Base-by-base conservation (phyloP, 441 rosid species). In the Croton laevigatus region DNA sequence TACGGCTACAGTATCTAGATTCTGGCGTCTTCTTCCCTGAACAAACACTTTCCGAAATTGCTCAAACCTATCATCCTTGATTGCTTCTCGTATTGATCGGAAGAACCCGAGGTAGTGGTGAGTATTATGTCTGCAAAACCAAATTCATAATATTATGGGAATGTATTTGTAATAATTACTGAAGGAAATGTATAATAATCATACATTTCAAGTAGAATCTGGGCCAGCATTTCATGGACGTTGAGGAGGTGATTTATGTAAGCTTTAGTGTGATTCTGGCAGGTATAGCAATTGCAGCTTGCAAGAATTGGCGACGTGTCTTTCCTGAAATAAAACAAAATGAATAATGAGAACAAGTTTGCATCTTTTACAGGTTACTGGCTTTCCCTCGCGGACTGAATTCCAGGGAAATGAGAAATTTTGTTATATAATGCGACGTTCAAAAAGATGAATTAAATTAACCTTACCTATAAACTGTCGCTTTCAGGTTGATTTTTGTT, bases 191-290 rank as follows among this genome's bases (percentile, higher is more conserved):
- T 27, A 27, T 27, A 27, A 75, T 66, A 59, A 12, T 17, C 66
- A 0, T 86, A 90, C 96, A 90, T 83, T 84, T 90, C 96, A 9
- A 90, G 83, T 67, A 90, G 82, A 80, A 75, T 88, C 81, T 90
- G 91, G 0, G 93, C 90, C 70, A 90, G 76, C 96, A 90, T 88
- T 77, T 90, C 96, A 2, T 90, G 89, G 20, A 87, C 93, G 17
- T 82, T 87, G 75, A 90, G 96, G 11, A 90, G 86, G 70, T 90
- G 96, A 79, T 88, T 87, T 70, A 90, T 76, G 79, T 90, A 88
- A 10, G 93, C 96, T 76, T 82, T 87, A 10, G 90, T 86, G 59
- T 90, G 91, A 82, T 90, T 88, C 81, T 69, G 79, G 82, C 96
- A 90, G 8, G 93, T 85, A 71, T 88, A 86, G 86, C 96, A 90